phyloP scores from a whole-genome alignment of 2,329 filamentous ascomycete species.

The Sarocladium brachiariae region DNA sequence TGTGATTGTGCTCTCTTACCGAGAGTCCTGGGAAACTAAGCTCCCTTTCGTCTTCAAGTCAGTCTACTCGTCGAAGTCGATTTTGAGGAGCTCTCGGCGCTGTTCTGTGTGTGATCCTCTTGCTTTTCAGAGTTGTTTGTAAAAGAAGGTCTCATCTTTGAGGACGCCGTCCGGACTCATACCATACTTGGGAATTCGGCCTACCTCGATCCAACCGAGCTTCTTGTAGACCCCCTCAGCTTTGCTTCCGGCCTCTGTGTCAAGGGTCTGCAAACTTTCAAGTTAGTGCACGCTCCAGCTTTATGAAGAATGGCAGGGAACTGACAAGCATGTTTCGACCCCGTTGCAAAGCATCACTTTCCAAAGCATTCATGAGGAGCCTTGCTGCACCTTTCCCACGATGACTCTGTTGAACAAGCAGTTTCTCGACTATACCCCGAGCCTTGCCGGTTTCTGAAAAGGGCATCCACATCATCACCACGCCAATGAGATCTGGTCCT shows the following conservation, averaged over 20 bases:
- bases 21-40: too few species aligned
- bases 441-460: slow-evolving; percentile 49
- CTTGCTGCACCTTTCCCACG: slow-evolving; percentile 45
- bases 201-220: slow-evolving; percentile 50
- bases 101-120: background rate
- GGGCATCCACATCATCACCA: slow-evolving; percentile 48
- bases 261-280: slow-evolving; percentile 34
- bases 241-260: slow-evolving; percentile 43
- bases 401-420: slow-evolving; percentile 47
- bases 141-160: slow-evolving; percentile 49
- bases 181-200: slow-evolving; percentile 48
- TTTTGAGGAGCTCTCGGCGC: too few species aligned
- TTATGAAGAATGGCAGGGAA: slow-evolving; percentile 12
- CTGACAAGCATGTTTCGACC: slow-evolving; percentile 48
- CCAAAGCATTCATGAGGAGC: slow-evolving; percentile 45
- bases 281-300: background rate
- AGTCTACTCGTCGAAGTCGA: too few species aligned
- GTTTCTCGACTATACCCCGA: slow-evolving; percentile 48
- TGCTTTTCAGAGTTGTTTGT: slow-evolving; percentile 41
- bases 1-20: too few species aligned
- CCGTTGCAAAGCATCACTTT: slow-evolving; percentile 41
- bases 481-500: slow-evolving; percentile 43
- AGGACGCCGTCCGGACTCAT: slow-evolving; percentile 41
- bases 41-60: too few species aligned
- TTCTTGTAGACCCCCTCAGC: slow-evolving; percentile 48